These are phyloP conservation scores for Calonectria pseudoturangicola DNA, from an alignment of 2,329 filamentous ascomycete genomes.

Conservation along the genomic window DNA sequence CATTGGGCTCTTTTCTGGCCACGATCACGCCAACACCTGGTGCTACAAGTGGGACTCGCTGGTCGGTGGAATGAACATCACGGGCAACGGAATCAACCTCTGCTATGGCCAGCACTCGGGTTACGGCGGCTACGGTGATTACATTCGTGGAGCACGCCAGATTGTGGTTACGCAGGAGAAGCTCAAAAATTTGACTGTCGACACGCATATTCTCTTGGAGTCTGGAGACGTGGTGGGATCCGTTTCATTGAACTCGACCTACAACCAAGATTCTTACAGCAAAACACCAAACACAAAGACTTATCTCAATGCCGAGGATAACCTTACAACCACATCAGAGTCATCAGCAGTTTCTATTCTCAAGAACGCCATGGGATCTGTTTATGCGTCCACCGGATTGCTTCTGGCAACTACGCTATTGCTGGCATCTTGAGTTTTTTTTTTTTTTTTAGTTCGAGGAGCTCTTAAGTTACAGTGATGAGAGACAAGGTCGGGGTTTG, in stretches of 20 bases:
- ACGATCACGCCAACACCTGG: conserved; percentile 80
- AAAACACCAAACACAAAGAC: conserved; percentile 62
- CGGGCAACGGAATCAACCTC: conserved; percentile 66
- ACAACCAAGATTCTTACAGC: conserved; percentile 73
- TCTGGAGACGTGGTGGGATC: conserved; percentile 69
- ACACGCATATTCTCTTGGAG: conserved; percentile 79
- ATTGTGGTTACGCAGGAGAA: conserved; percentile 68
- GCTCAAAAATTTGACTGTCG: conserved; percentile 63
- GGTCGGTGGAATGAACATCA: conserved; percentile 67
- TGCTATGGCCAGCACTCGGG: conserved; percentile 80
- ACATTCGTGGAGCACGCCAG: conserved; percentile 76
- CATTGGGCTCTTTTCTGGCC: conserved; percentile 77
- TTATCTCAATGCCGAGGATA: conserved; percentile 38
- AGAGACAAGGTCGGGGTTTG: neutral
- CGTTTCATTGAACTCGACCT: conserved; percentile 76
- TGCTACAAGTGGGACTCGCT: conserved; percentile 70
- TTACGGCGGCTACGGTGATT: conserved; percentile 81
- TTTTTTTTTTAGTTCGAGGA: too few species aligned
- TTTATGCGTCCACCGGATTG: neutral
- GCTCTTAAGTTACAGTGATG: neutral
- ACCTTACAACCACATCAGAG: neutral
- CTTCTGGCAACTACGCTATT: neutral
- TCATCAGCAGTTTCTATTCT: neutral
- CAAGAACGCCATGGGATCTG: neutral
- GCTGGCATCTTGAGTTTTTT: neutral